phyloP scores from a whole-genome alignment of 768 basidiomycete species.

The Hygrophorus pudorinus region DNA sequence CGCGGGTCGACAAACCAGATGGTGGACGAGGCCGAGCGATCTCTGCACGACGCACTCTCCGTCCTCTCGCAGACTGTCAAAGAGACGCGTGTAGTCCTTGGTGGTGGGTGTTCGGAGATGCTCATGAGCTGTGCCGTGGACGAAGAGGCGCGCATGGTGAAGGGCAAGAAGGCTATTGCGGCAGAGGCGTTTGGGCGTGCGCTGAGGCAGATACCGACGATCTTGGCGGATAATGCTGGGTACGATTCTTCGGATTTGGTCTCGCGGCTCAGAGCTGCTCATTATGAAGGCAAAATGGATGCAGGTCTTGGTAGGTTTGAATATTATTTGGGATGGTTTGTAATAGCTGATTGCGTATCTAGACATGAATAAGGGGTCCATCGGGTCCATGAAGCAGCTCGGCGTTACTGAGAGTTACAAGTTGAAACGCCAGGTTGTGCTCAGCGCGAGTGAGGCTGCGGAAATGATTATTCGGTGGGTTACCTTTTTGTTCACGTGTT shows the following conservation, averaged over 20 bases:
- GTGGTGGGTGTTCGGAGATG: conserved; percentile 98
- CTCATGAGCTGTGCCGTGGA: conserved; percentile 93
- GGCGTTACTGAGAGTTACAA: conserved; percentile 97
- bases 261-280: conserved; percentile 79
- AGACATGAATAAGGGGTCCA: conserved; percentile 85
- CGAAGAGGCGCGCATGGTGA: conserved; percentile 70
- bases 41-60: conserved; percentile 93
- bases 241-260: conserved; percentile 97
- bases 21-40: conserved; percentile 98
- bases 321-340: not conserved
- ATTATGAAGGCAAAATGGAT: conserved; percentile 81
- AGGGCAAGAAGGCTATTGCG: conserved; percentile 94
- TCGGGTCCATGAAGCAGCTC: conserved; percentile 80
- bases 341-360: not conserved
- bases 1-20: conserved; percentile 97
- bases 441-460: conserved; percentile 91
- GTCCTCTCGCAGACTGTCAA: conserved; percentile 97
- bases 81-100: conserved; percentile 89
- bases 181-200: conserved; percentile 87
- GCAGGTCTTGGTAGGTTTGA: conserved; percentile 70
- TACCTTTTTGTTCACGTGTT: not conserved
- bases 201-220: conserved; percentile 89
- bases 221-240: conserved; percentile 95
- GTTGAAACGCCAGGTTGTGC: conserved; percentile 89
- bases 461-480: conserved; percentile 95